Conservation (phyloP, 371 early-diverging fungal species). For the Mortierella sp. region DNA sequence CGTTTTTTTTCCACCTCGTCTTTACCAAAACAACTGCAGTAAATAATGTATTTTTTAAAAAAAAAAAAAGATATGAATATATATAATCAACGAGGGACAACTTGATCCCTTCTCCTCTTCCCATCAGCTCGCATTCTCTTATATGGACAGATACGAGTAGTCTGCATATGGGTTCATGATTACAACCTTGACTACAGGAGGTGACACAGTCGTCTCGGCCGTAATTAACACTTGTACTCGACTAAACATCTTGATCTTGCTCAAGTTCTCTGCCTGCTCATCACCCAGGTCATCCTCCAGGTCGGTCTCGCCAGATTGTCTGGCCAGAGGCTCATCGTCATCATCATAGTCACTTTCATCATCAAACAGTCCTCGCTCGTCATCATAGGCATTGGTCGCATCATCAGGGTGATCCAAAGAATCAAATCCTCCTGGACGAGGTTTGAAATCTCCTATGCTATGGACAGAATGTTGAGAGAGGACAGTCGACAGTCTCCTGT, state of each 20-base stretch:
- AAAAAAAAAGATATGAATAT: no score
- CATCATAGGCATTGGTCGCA: constrained; percentile 56
- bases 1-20: neutral
- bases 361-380: constrained; percentile 52
- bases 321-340: constrained; percentile 18
- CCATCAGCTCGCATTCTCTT: neutral
- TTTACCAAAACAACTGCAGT: no score
- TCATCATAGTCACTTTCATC: constrained; percentile 54
- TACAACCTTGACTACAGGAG: constrained; percentile 77
- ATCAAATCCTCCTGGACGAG: constrained; percentile 15
- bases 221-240: constrained; percentile 72
- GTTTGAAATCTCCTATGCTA: constrained; percentile 7
- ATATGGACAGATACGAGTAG: neutral
- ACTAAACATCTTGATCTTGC: constrained; percentile 69
- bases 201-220: constrained; percentile 73
- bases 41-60: no score
- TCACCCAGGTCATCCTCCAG: constrained; percentile 38
- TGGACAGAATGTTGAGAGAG: constrained; percentile 4
- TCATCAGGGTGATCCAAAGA: constrained; percentile 51
- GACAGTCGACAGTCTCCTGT: constrained; percentile 17
- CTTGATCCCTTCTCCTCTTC: neutral
- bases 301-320: constrained; percentile 33
- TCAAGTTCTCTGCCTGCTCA: constrained; percentile 35
- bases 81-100: no score
- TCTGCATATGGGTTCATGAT: constrained; percentile 70